A percentile compares a stretch with the other conserved stretches of the same genome.
phyloP scores from a whole-genome alignment of 345 rosid species.

The Populus simonii region DNA sequence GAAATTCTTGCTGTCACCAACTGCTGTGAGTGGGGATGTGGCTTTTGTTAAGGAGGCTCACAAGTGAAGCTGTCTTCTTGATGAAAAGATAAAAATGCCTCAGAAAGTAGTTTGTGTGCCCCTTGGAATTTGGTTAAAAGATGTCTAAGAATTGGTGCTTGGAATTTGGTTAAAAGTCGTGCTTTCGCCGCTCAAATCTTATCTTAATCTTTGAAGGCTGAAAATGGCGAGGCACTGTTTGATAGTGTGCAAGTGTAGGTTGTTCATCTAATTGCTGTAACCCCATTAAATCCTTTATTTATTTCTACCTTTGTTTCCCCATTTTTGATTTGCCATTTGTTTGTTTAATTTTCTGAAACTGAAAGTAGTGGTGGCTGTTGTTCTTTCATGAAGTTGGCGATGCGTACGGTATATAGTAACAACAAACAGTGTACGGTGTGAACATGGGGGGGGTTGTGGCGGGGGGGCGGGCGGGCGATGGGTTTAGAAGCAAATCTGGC shows the following conservation, averaged over 20 bases:
- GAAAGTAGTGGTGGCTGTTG: neutral
- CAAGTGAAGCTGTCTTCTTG: constrained; percentile 14
- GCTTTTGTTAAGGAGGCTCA: constrained; percentile 48
- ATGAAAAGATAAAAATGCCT: neutral
- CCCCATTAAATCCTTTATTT: neutral
- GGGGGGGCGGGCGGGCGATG: no score
- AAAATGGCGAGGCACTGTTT: neutral
- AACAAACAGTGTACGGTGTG: no score
- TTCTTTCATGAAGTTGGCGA: neutral
- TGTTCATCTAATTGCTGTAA: neutral
- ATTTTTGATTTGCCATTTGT: neutral
- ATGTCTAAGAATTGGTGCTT: constrained; percentile 1
- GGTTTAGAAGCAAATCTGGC: neutral
- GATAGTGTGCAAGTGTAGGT: neutral
- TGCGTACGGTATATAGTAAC: no score
- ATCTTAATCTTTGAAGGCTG: constrained; percentile 7
- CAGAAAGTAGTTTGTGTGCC: neutral
- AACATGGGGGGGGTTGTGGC: no score
- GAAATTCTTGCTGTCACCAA: constrained; percentile 48
- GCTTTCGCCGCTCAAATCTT: neutral
- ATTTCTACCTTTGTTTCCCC: neutral
- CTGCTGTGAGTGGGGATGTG: constrained; percentile 33
- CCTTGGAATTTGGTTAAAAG: neutral
- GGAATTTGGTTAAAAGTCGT: neutral
- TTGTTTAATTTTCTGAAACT: neutral